Evolutionary conservation across 1,284 basidiomycete species (phyloP).

Genomic region (Malassezia pachydermatis): DNA sequence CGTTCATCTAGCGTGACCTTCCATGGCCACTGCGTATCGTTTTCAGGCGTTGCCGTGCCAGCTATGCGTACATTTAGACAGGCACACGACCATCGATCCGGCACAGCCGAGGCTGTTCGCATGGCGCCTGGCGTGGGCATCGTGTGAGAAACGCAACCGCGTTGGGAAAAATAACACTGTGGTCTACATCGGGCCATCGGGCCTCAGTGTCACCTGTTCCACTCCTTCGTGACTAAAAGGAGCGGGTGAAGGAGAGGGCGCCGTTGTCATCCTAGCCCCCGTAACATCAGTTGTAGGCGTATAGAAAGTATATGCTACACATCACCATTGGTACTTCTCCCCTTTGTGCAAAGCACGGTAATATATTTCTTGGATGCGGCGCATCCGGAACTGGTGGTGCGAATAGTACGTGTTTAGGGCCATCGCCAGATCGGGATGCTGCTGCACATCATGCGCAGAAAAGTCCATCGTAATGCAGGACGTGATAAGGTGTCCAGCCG

Average conservation of each 20-base stretch:
- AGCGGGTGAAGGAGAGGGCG: too few relatives aligned
- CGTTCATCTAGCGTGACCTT: neutral
- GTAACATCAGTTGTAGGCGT: too few relatives aligned
- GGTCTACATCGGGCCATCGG: too few relatives aligned
- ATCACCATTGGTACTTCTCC: slow-evolving; percentile 1
- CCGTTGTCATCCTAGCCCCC: too few relatives aligned
- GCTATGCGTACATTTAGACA: neutral
- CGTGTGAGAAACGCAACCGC: too few relatives aligned
- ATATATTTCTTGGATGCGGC: slow-evolving; percentile 6
- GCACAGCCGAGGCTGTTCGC: too few relatives aligned
- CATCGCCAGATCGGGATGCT: neutral
- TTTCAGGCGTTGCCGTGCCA: neutral
- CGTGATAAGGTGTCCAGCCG: neutral
- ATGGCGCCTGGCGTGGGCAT: too few relatives aligned
- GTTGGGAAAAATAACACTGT: too few relatives aligned
- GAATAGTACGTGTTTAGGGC: slow-evolving; percentile 10
- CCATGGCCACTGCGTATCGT: neutral
- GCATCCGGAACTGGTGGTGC: slow-evolving; percentile 3
- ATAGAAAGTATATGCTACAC: too few relatives aligned
- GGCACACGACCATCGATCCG: neutral
- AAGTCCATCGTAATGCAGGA: slow-evolving; percentile 10
- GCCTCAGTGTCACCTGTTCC: too few relatives aligned
- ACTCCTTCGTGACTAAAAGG: too few relatives aligned
- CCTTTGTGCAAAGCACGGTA: neutral
- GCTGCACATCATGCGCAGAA: neutral